Base-by-base conservation (phyloP, 257 asterid genomes). In the Rubia yunnanensis region DNA sequence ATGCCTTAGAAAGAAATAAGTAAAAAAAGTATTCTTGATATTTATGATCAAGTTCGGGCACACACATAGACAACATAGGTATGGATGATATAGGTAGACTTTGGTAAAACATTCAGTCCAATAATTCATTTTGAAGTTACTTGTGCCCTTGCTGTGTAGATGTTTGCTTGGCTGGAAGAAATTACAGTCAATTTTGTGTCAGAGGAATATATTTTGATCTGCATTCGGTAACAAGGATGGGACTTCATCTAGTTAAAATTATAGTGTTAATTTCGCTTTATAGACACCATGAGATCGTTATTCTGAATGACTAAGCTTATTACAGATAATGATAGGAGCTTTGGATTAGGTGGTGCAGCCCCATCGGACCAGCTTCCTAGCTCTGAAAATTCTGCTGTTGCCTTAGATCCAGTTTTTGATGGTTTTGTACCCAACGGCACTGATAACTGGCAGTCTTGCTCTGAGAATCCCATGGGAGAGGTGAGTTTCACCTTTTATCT, bases 381-480 rank as follows among this genome's bases (percentile, higher is more conserved):
- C 54, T 55, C 67, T 34, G 77, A 73, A 23, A 60, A 57, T 70
- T 63, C 77, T 14, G 35, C 49, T 18, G 73, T 26, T 32, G 65
- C 63, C 70, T 58, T 63, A 68, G 67, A 64, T 65, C 35, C 79
- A 23, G 75, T 60, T 67, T 24, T 74, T 28, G 80, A 78, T 58
- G 78, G 22, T 64, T 70, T 15, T 39, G 20, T 78, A 68, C 71
- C 82, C 31, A 73, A 71, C 28, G 81, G 63, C 61, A 63, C 57
- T 52, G 74, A 63, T 41, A 73, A 74, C 63, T 69, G 72, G 83
- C 77, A 73, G 53, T 70, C 81, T 65, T 57, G 62, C 77, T 46
- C 74, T 39, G 81, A 74, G 44, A 80, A 72, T 67, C 70, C 87
- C 23, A 69, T 24, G 7, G 80, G 78, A 62, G 87, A 84, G 85